These are phyloP conservation scores for Ilyonectria sp. DNA, from an alignment of 2,329 filamentous ascomycete species.

Conservation along the genomic window DNA sequence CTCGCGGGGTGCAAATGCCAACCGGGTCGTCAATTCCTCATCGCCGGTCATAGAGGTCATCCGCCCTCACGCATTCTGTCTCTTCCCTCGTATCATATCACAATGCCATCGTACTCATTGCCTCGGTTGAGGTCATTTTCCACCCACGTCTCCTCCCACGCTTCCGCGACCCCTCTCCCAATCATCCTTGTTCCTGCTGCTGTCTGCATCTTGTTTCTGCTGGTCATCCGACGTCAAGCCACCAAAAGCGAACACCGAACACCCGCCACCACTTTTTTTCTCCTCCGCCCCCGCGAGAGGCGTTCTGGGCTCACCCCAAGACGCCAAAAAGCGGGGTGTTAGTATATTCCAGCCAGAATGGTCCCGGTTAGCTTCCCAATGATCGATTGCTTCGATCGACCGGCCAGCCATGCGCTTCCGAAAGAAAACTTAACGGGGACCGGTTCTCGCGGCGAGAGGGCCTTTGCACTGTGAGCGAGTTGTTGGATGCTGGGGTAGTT, in stretches of 20 bases:
- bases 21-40: background rate
- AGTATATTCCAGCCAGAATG: constrained; percentile 11
- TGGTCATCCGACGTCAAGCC: constrained; percentile 26
- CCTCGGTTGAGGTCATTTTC: constrained; percentile 34
- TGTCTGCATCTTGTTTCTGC: constrained; percentile 1
- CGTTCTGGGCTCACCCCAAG: constrained; percentile 15
- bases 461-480: background rate
- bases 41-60: background rate
- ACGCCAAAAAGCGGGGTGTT: constrained; percentile 32
- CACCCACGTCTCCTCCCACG: constrained; percentile 1
- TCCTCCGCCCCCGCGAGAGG: constrained; percentile 9
- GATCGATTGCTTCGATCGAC: constrained; percentile 14
- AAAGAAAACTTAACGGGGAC: background rate
- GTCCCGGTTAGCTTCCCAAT: background rate
- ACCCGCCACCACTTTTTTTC: constrained; percentile 9
- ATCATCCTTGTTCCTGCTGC: constrained; percentile 1
- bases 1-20: background rate
- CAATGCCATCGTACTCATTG: background rate
- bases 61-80: background rate
- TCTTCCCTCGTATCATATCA: background rate
- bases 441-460: background rate
- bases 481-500: background rate
- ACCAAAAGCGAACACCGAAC: constrained; percentile 16
- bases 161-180: background rate
- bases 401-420: background rate